Evolutionary conservation across 345 rosid species (phyloP).

Genomic region (Ceriops zippeliana): DNA sequence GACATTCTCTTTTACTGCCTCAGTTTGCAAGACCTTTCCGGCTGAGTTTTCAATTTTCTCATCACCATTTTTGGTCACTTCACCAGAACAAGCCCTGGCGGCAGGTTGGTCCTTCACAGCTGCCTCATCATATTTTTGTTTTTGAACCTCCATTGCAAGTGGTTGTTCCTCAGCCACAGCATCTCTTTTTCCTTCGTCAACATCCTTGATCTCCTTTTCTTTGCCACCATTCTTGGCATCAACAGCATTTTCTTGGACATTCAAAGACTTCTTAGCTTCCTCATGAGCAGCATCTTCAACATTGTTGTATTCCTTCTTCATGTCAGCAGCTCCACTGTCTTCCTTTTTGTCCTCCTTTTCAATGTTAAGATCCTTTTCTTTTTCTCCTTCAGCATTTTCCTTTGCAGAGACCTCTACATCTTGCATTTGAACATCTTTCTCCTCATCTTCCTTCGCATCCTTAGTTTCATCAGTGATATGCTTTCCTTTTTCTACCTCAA

Average conservation of each 20-base stretch:
- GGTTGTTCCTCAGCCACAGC: slow-evolving; percentile 25
- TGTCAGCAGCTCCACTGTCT: slow-evolving; percentile 12
- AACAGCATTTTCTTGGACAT: neutral
- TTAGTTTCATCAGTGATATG: slow-evolving; percentile 19
- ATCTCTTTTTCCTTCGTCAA: slow-evolving; percentile 23
- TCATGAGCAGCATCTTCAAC: slow-evolving; percentile 20
- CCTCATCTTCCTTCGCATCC: slow-evolving; percentile 13
- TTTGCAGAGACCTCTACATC: slow-evolving; percentile 7
- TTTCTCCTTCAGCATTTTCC: slow-evolving; percentile 22
- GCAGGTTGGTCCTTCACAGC: slow-evolving; percentile 18
- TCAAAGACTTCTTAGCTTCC: slow-evolving; percentile 6
- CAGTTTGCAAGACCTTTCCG: slow-evolving; percentile 25
- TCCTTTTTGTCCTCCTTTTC: slow-evolving; percentile 19
- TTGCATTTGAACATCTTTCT: neutral
- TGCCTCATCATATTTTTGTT: slow-evolving; percentile 22
- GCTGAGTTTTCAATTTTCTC: slow-evolving; percentile 24
- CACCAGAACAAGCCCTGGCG: slow-evolving; percentile 20
- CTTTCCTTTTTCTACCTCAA: slow-evolving; percentile 20
- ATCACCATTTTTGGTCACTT: slow-evolving; percentile 21
- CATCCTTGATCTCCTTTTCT: neutral
- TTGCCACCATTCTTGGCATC: slow-evolving; percentile 19
- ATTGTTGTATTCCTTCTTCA: slow-evolving; percentile 13
- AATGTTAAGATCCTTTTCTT: slow-evolving; percentile 19
- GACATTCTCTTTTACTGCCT: slow-evolving; percentile 21
- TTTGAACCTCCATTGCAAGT: slow-evolving; percentile 18